A percentile compares a stretch with the other conserved stretches of the same genome.
These are phyloP conservation scores for Brettanomyces bruxellensis DNA, from an alignment of 805 yeast species.

Conservation along the genomic window DNA sequence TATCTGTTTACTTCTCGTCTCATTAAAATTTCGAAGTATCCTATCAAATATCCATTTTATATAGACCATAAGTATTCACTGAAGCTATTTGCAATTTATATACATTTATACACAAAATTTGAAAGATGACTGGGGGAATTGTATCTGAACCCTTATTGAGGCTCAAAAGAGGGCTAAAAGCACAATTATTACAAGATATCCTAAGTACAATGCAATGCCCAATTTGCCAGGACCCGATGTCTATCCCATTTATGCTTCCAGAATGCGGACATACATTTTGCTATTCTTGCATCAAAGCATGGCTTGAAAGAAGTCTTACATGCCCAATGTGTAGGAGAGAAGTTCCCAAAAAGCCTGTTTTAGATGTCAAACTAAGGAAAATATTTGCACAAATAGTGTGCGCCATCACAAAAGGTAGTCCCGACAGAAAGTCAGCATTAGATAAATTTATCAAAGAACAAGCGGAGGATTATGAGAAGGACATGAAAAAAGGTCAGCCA, in stretches of 20 bases:
- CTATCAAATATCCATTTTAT: no score
- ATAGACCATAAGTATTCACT: no score
- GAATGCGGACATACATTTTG: conserved; percentile 72
- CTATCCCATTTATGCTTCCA: conserved; percentile 46
- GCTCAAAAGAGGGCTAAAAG: conserved; percentile 5
- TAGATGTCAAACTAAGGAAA: conserved; percentile 45
- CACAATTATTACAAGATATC: conserved; percentile 9
- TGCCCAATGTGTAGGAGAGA: conserved; percentile 62
- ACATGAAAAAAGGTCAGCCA: conserved; percentile 20
- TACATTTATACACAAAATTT: background rate
- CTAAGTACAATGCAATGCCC: conserved; percentile 39
- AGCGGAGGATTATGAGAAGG: conserved; percentile 30
- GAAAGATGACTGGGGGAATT: background rate
- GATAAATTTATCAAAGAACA: conserved; percentile 20
- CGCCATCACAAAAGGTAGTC: conserved; percentile 24
- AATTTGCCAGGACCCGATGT: conserved; percentile 63
- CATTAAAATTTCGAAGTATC: no score
- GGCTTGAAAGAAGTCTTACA: conserved; percentile 50
- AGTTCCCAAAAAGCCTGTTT: conserved; percentile 39
- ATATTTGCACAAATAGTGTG: conserved; percentile 33
- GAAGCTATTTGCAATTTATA: no score
- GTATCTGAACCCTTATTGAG: background rate
- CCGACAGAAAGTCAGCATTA: conserved; percentile 10
- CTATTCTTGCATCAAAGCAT: conserved; percentile 51
- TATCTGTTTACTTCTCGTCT: no score